A percentile compares a stretch with the other conserved stretches of the same genome.
These are phyloP conservation scores for Phytophthora syringae DNA, from an alignment of 352 stramenopile genomes.

Conservation along the genomic window DNA sequence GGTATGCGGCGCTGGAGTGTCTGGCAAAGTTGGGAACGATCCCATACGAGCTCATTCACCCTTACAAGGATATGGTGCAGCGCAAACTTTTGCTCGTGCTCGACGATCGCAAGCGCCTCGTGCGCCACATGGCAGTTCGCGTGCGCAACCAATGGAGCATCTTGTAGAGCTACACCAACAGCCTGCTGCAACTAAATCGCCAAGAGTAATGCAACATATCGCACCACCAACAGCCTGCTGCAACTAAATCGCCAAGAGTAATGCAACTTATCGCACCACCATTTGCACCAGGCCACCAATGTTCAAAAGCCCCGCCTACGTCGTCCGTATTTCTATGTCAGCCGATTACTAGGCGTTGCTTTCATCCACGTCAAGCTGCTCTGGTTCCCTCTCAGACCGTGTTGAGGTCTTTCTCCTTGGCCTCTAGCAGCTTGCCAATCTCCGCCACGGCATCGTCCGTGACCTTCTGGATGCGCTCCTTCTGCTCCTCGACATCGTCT, in stretches of 20 bases:
- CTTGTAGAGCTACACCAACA: conserved; percentile 56
- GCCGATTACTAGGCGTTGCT: not conserved
- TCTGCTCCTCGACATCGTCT: conserved; percentile 77
- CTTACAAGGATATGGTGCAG: conserved; percentile 87
- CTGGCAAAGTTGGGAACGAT: conserved; percentile 79
- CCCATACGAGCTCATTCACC: conserved; percentile 88
- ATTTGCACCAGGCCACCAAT: conserved; percentile 8
- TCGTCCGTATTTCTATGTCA: conserved; percentile 33
- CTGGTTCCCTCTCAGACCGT: conserved; percentile 46
- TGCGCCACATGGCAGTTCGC: conserved; percentile 87
- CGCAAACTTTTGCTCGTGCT: conserved; percentile 76
- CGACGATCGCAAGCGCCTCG: conserved; percentile 88
- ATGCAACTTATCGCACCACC: conserved; percentile 24
- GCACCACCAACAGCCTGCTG: conserved; percentile 15
- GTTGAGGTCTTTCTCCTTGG: conserved; percentile 83
- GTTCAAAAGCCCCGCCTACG: not conserved
- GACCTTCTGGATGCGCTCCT: conserved; percentile 84
- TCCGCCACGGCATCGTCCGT: conserved; percentile 75
- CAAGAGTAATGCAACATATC: conserved; percentile 22
- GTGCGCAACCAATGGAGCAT: conserved; percentile 93
- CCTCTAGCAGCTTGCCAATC: conserved; percentile 74
- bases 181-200: conserved; percentile 7
- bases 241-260: conserved; percentile 8
- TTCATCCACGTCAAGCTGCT: not conserved
- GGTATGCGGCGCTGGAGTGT: conserved; percentile 78